Evolutionary conservation across 1,284 basidiomycete species (phyloP).

Genomic region (Nidula niveotomentosa): DNA sequence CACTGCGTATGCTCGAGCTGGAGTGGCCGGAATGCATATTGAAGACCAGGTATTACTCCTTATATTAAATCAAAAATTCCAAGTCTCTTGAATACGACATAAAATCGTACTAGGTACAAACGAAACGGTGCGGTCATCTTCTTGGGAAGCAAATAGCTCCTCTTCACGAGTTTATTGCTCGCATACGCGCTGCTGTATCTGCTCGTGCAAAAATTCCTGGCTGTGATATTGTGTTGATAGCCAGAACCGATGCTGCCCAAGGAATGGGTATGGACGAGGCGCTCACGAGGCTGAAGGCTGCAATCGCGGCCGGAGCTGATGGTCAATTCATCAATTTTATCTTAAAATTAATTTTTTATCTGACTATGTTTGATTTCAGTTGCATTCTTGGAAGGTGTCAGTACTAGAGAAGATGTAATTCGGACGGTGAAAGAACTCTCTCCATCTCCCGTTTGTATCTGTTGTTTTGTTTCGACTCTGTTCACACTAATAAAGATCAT

Average conservation of each 20-base stretch:
- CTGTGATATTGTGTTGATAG: slow-evolving; percentile 44
- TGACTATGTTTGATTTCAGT: slow-evolving; percentile 14
- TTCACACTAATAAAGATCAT: no score
- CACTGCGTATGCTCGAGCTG: slow-evolving; percentile 40
- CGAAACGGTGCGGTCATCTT: slow-evolving; percentile 50
- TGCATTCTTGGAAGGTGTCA: slow-evolving; percentile 45
- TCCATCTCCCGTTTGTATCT: slow-evolving; percentile 28
- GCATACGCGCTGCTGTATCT: slow-evolving; percentile 45
- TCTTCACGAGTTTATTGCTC: slow-evolving; percentile 37
- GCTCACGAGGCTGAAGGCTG: slow-evolving; percentile 35
- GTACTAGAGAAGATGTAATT: slow-evolving; percentile 31
- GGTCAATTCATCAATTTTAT: slow-evolving; percentile 5
- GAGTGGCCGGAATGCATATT: slow-evolving; percentile 49
- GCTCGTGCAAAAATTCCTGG: slow-evolving; percentile 34
- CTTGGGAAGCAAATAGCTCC: slow-evolving; percentile 45
- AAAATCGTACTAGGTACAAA: slow-evolving; percentile 30
- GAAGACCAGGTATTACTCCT: slow-evolving; percentile 41
- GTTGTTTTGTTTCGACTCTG: no score
- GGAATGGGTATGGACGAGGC: slow-evolving; percentile 38
- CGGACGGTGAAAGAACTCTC: slow-evolving; percentile 30
- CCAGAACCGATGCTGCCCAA: slow-evolving; percentile 45
- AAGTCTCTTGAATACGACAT: neutral
- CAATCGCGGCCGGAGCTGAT: slow-evolving; percentile 31
- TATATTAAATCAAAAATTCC: no score
- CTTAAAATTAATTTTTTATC: no score